Evolutionary conservation across 805 yeast genomes (phyloP), one percentile per base, ranked within the genome.

Genomic region (Wilhelminamyces savonicus): DNA sequence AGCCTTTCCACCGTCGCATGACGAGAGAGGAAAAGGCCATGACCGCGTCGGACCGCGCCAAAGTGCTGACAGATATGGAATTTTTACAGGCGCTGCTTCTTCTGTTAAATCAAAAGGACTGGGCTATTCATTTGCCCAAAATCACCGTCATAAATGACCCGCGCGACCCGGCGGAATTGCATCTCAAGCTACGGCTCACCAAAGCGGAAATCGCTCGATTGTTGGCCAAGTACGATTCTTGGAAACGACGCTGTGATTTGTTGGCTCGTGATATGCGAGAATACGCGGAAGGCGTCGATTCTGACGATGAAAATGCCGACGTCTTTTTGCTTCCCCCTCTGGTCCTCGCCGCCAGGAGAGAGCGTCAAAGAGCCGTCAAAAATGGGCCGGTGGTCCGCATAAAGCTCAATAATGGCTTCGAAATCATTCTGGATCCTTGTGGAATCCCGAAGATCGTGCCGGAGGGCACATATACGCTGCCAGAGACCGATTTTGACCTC

Each of bases 1-100:
- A 50, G 18, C 37, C 57, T 10, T 72, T 66, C 42, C 88, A 82
- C 52, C 65, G 66, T 24, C 63, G 71, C 23, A 73, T 80, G 76
- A 73, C 70, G 38, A 71, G 71, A 32, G 78, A 77, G 30, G 94
- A 83, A 50, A 69, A 68, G 35, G 64, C 73, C 26, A 76, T 79
- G 71, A 56, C 64, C 17, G 62, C 61, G 21, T 57, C 69, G 2
- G 88, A 82, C 40, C 58, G 71, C 16, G 70, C 65, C 28, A 65
- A 69, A 32, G 59, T 76, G 25, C 56, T 69, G 27, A 50, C 59
- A 7, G 90, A 81, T 43, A 72, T 75, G 18, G 85, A 78, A 30
- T 67, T 65, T 13, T 62, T 75, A 21, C 51, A 59, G 18, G 68
- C 69, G 9, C 69, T 66, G 39, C 56, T 56, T 16, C 50, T 59